Evolutionary conservation across 768 basidiomycete species (phyloP), one percentile per base, ranked within the genome.

Genomic region (Xerocomellus amylosporus): DNA sequence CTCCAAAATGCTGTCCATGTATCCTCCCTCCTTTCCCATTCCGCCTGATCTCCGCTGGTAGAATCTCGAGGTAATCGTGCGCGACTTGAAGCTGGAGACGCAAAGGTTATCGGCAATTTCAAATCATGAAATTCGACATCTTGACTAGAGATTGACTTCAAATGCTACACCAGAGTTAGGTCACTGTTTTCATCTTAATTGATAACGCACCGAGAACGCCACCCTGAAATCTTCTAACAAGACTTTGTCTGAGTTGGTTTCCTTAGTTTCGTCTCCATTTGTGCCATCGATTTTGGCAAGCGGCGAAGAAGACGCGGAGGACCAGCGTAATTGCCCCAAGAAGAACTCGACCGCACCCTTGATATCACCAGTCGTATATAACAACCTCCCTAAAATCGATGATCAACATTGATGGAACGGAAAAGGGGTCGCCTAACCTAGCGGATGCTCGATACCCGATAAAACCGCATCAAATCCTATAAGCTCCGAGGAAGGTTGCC

Each of bases 291-390:
- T 43, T 55, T 61, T 69, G 17, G 64, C 47, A 2, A 51, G 57
- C 7, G 58, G 58, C 19, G 58, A 58, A 12, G 51, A 56, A 12
- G 55, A 61, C 41, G 58, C 49, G 39, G 63, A 62, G 3, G 80
- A 74, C 49, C 81, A 79, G 51, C 77, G 77, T 20, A 98, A 75
- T 15, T 96, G 74, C 1, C 81, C 78, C 19, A 96, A 68, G 67
- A 98, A 98, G 54, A 88, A 79, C 40, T 77, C 74, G 26, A 95
- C 85, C 8, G 96, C 93, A 8, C 79, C 82, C 43, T 78, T 77
- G 26, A 88, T 80, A 63, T 95, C 85, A 12, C 95, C 94, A n/a
- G 89, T 87, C 1, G 91, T 93, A 68, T 97, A 98, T 37, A 93
- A 74, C 56, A 98, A 73, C 38, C 95, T 79, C 33, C 92, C 96